Evolutionary conservation across 2,329 filamentous ascomycete genomes (phyloP).

Genomic region (Cryphonectria parasitica): DNA sequence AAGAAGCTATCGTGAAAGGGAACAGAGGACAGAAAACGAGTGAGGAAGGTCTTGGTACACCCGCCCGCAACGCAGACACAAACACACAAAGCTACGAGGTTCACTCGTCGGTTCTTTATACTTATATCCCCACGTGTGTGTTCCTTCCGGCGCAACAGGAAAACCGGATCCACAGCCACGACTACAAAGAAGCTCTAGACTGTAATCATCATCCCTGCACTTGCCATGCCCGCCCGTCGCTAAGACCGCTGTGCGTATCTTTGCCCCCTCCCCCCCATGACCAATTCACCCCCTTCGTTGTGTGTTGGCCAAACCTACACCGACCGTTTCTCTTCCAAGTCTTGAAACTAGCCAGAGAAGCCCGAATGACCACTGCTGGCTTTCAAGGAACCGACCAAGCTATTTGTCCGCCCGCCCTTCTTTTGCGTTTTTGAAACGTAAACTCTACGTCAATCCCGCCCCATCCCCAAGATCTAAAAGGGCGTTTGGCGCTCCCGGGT

Average conservation of each 20-base stretch:
- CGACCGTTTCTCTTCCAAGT: background rate
- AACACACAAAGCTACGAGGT: background rate
- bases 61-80: background rate
- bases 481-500: background rate
- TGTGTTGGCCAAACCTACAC: background rate
- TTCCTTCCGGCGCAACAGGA: constrained; percentile 5
- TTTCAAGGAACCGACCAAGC: background rate
- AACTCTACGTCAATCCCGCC: constrained; percentile 15
- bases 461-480: background rate
- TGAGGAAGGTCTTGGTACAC: background rate
- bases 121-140: constrained; percentile 3
- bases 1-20: constrained; percentile 8
- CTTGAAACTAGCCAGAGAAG: background rate
- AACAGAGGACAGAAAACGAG: constrained; percentile 8
- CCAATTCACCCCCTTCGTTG: background rate
- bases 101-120: background rate
- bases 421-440: constrained; percentile 17
- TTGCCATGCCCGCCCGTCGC: background rate
- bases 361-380: background rate
- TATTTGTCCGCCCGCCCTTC: background rate
- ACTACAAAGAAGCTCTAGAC: constrained; percentile 8
- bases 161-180: constrained; percentile 14
- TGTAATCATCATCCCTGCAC: constrained; percentile 9
- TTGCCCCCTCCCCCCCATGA: no score
- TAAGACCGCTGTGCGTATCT: constrained; percentile 1